A percentile compares a stretch with the other conserved stretches of the same genome.
Evolutionary conservation across 345 rosid genomes (phyloP).

Genomic region (Diplotaxis tenuifolia): DNA sequence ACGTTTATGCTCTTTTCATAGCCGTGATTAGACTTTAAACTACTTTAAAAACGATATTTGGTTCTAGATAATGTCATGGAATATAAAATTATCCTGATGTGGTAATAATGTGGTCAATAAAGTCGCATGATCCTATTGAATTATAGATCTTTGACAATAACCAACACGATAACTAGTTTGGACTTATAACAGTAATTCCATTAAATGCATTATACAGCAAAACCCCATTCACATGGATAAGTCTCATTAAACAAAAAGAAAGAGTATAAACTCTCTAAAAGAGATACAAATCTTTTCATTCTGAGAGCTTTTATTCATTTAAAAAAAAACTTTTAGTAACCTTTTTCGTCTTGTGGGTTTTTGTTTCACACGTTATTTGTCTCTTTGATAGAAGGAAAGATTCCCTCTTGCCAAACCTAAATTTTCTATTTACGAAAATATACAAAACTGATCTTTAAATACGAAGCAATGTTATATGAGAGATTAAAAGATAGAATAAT

Average conservation of each 20-base stretch:
- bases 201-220: neutral
- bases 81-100: neutral
- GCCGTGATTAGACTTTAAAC: conserved; percentile 30
- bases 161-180: neutral
- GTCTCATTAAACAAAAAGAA: neutral
- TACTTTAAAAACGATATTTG: neutral
- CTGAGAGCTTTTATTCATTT: neutral
- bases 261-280: neutral
- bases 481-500: neutral
- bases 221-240: neutral
- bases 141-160: conserved; percentile 32
- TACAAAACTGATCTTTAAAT: neutral
- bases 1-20: conserved; percentile 24
- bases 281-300: neutral
- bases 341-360: conserved; percentile 6
- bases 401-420: conserved; percentile 42
- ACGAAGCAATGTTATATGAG: neutral
- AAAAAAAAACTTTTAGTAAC: neutral
- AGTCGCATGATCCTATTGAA: conserved; percentile 26
- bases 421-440: neutral
- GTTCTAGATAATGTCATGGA: conserved; percentile 6
- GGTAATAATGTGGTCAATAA: conserved; percentile 28
- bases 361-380: conserved; percentile 31
- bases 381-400: conserved; percentile 45
- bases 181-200: neutral